A percentile compares a stretch with the other conserved stretches of the same genome.
phyloP scores from a whole-genome alignment of 805 yeast species.

The Candida pseudoglaebosa region DNA sequence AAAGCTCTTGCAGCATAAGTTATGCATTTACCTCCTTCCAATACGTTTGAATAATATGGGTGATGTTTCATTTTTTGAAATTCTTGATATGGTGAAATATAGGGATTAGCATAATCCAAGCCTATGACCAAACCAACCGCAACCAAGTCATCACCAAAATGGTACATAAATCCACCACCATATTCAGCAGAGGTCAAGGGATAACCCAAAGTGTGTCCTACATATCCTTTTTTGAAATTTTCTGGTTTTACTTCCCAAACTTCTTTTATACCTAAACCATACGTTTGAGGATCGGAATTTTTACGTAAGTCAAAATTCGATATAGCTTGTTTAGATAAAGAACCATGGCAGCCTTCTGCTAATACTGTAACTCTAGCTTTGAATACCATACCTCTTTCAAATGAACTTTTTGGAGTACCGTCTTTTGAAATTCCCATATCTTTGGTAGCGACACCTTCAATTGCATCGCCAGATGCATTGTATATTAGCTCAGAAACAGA shows the following conservation, averaged over 20 bases:
- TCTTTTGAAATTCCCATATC: conserved; percentile 80
- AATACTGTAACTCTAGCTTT: conserved; percentile 84
- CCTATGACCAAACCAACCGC: conserved; percentile 94
- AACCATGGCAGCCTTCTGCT: conserved; percentile 99
- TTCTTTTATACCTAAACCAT: conserved; percentile 94
- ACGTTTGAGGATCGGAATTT: conserved; percentile 72
- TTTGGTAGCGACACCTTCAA: conserved; percentile 89
- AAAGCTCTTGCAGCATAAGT: conserved; percentile 95
- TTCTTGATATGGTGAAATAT: conserved; percentile 92
- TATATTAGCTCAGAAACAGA: conserved; percentile 77
- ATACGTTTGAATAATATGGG: conserved; percentile 69
- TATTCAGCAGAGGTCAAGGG: conserved; percentile 73
- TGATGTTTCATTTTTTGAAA: conserved; percentile 93
- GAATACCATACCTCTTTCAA: conserved; percentile 96
- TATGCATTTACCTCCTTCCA: conserved; percentile 88
- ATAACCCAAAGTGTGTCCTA: conserved; percentile 84
- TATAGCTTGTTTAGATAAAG: conserved; percentile 75
- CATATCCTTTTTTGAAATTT: conserved; percentile 75
- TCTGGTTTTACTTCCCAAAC: conserved; percentile 92
- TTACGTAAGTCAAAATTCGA: conserved; percentile 64
- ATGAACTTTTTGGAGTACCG: conserved; percentile 76
- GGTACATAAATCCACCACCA: conserved; percentile 98
- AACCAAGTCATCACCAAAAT: conserved; percentile 90
- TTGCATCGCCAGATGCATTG: conserved; percentile 47
- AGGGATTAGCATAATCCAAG: conserved; percentile 91